These are phyloP conservation scores for Pleurotus giganteus DNA, from an alignment of 768 basidiomycete genomes.

Conservation along the genomic window DNA sequence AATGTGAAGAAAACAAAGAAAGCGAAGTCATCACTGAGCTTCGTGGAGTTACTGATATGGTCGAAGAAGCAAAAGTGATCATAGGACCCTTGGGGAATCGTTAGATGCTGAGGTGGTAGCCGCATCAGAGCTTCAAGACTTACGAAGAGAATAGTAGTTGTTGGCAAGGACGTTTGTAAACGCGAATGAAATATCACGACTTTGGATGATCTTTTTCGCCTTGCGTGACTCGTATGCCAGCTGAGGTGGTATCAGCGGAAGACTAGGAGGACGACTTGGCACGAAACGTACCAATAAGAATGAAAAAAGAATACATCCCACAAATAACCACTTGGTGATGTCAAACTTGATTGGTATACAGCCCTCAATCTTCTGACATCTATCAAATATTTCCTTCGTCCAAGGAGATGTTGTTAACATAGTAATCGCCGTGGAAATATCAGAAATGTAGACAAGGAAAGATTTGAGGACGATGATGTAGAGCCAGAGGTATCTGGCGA, in stretches of 20 bases:
- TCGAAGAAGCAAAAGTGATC: slow-evolving; percentile 98
- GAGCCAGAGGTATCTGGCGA: slow-evolving; percentile 81
- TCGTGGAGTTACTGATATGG: slow-evolving; percentile 93
- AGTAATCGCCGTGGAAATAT: slow-evolving; percentile 96
- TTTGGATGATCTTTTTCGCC: slow-evolving; percentile 89
- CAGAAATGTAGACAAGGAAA: slow-evolving; percentile 93
- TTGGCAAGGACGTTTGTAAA: slow-evolving; percentile 98
- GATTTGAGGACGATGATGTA: slow-evolving; percentile 94
- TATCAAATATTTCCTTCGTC: slow-evolving; percentile 88
- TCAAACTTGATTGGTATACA: slow-evolving; percentile 87
- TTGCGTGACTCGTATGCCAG: slow-evolving; percentile 91
- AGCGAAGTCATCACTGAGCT: slow-evolving; percentile 95
- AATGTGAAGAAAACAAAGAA: slow-evolving; percentile 99
- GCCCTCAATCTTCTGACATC: slow-evolving; percentile 58
- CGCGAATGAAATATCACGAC: slow-evolving; percentile 95
- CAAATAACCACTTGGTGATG: slow-evolving; percentile 94
- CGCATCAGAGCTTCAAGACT: slow-evolving; percentile 26
- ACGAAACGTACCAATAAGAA: slow-evolving; percentile 76
- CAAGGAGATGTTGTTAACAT: slow-evolving; percentile 91
- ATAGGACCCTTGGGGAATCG: slow-evolving; percentile 67
- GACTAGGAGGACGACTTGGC: neutral
- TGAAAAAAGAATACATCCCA: slow-evolving; percentile 98
- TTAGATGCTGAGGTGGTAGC: slow-evolving; percentile 11
- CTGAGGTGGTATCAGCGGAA: slow-evolving; percentile 33
- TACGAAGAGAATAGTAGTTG: slow-evolving; percentile 93